These are phyloP conservation scores for Boletus tomentosulus DNA, from an alignment of 768 basidiomycete genomes.

Conservation along the genomic window DNA sequence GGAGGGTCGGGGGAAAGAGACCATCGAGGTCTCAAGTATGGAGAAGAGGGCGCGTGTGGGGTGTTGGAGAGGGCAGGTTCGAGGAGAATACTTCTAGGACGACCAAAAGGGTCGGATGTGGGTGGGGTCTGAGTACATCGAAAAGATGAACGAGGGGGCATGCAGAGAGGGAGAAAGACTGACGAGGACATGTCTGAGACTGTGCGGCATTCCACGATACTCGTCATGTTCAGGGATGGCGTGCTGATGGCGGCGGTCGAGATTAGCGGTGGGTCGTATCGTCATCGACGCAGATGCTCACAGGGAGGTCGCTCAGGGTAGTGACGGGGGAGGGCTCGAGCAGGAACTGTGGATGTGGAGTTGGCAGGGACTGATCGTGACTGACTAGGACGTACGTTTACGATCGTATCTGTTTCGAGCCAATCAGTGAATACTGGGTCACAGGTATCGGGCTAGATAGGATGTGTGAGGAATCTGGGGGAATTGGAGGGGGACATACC, in stretches of 20 bases:
- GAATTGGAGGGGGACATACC: conserved; percentile 2
- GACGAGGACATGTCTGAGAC: conserved; percentile 28
- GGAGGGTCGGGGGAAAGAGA: conserved; percentile 15
- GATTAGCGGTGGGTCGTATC: conserved; percentile 19
- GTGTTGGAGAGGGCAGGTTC: conserved; percentile 10
- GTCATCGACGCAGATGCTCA: conserved; percentile 23
- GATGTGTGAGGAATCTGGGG: not conserved
- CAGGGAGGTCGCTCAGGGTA: conserved; percentile 24
- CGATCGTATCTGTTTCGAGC: conserved; percentile 25
- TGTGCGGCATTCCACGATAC: conserved; percentile 27
- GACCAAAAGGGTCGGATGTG: conserved; percentile 8
- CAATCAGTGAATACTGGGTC: conserved; percentile 18
- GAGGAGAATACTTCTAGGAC: conserved; percentile 28
- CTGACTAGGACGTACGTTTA: conserved; percentile 18
- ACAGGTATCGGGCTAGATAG: not conserved
- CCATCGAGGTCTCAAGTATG: conserved; percentile 18
- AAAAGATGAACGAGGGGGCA: conserved; percentile 6
- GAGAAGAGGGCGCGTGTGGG: conserved; percentile 11
- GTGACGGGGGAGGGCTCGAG: conserved; percentile 21
- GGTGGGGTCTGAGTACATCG: conserved; percentile 22
- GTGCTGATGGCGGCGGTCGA: conserved; percentile 22
- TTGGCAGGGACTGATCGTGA: not conserved
- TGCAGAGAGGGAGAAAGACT: conserved; percentile 9
- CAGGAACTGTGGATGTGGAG: conserved; percentile 11
- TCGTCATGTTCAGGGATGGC: conserved; percentile 27